phyloP scores from a whole-genome alignment of 768 basidiomycete species.

The Mycena galopus region DNA sequence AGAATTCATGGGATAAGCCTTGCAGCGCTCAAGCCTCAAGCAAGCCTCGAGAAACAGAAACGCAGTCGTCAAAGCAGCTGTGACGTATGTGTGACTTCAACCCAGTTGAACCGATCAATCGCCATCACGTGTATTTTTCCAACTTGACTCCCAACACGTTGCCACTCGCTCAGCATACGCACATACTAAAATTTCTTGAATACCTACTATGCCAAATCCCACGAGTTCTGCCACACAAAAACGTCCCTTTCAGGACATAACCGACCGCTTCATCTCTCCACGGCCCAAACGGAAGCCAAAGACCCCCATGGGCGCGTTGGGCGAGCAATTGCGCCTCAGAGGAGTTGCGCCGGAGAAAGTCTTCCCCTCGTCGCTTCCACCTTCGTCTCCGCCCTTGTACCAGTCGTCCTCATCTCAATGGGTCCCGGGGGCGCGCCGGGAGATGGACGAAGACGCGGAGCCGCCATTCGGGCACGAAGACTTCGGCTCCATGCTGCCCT shows the following conservation, averaged over 20 bases:
- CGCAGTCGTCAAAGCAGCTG: no score
- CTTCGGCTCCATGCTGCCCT: constrained; percentile 17
- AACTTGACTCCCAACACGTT: constrained; percentile 4
- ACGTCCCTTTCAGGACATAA: constrained; percentile 29
- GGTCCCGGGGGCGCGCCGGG: constrained; percentile 17
- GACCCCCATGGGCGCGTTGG: constrained; percentile 29
- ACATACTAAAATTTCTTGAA: constrained; percentile 23
- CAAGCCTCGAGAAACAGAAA: no score
- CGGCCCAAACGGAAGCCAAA: constrained; percentile 28
- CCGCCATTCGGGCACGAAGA: constrained; percentile 2
- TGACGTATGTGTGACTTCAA: no score
- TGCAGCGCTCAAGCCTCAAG: no score
- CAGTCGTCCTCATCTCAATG: constrained; percentile 20
- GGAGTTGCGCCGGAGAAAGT: neutral
- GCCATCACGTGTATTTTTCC: neutral
- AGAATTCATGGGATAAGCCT: no score
- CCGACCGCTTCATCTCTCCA: constrained; percentile 13
- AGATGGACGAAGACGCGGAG: constrained; percentile 13
- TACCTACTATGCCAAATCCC: constrained; percentile 24
- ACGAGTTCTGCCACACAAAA: constrained; percentile 8
- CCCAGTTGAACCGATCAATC: neutral
- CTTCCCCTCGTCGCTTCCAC: constrained; percentile 36
- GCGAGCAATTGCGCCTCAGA: constrained; percentile 28
- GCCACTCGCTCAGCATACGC: neutral
- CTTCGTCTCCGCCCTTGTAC: constrained; percentile 32